These are phyloP conservation scores for Ophiostoma australiae DNA, from an alignment of 2,329 filamentous ascomycete species.

Conservation along the genomic window DNA sequence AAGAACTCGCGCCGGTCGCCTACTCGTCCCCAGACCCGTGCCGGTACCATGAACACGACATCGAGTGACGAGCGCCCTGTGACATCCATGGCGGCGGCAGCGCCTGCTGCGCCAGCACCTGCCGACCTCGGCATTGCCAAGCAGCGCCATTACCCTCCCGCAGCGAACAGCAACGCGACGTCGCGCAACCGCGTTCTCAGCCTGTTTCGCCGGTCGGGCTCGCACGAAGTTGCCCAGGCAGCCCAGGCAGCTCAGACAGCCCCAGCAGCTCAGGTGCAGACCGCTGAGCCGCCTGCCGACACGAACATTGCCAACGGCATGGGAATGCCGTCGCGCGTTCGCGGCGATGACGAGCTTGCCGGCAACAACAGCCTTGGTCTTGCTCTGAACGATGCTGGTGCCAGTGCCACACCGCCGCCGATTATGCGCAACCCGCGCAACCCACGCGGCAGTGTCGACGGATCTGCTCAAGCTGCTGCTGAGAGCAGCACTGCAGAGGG, in stretches of 20 bases:
- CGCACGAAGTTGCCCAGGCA: conserved; percentile 29
- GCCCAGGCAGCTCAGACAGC: conserved; percentile 25
- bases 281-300: conserved; percentile 29
- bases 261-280: conserved; percentile 25
- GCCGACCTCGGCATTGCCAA: conserved; percentile 27
- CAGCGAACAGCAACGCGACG: conserved; percentile 39
- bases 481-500: background rate
- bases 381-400: conserved; percentile 24
- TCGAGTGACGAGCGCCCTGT: background rate
- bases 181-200: conserved; percentile 45
- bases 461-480: background rate
- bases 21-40: conserved; percentile 21
- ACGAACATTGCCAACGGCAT: conserved; percentile 32
- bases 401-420: conserved; percentile 52
- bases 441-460: conserved; percentile 25
- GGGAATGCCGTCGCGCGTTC: conserved; percentile 41
- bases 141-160: conserved; percentile 48
- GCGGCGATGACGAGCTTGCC: conserved; percentile 37
- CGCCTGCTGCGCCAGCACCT: background rate
- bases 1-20: conserved; percentile 31
- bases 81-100: conserved; percentile 18
- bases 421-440: conserved; percentile 44
- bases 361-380: background rate
- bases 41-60: background rate
- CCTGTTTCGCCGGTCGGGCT: conserved; percentile 49